Percentiles rank a stretch among this genome's conserved stretches.
Conservation (phyloP, 2,329 filamentous ascomycete genomes). For the Colletotrichum sp. region DNA sequence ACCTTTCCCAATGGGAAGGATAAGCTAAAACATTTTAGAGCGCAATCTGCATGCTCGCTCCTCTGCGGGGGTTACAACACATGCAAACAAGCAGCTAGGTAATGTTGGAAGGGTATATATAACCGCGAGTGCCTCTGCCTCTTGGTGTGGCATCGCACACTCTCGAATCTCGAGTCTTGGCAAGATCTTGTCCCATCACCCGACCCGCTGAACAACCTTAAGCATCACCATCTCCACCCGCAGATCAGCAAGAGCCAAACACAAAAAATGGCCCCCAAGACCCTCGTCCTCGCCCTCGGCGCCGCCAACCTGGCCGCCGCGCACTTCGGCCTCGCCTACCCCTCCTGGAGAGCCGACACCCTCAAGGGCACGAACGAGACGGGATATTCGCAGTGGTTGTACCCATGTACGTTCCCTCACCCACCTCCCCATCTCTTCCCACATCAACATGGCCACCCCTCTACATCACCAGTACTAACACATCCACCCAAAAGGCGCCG, state of each 20-base stretch:
- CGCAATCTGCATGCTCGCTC: neutral
- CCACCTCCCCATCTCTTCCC: too few relatives aligned
- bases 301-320: constrained; percentile 43
- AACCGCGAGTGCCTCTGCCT: neutral
- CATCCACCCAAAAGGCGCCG: constrained; percentile 42
- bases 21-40: neutral
- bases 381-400: constrained; percentile 52
- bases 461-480: neutral
- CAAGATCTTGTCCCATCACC: neutral
- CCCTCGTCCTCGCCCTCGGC: constrained; percentile 36
- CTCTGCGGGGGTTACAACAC: neutral
- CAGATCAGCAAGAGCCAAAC: neutral
- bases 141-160: neutral
- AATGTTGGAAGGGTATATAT: neutral
- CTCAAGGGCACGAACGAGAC: constrained; percentile 39
- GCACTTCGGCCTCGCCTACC: constrained; percentile 55
- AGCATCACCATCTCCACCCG: neutral
- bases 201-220: neutral
- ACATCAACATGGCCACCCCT: too few relatives aligned
- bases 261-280: constrained; percentile 35
- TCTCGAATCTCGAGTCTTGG: neutral
- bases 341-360: constrained; percentile 53
- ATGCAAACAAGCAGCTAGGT: neutral
- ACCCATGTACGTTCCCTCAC: constrained; percentile 50
- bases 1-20: neutral